Evolutionary conservation across 371 early-diverging fungal species (phyloP), one percentile per base, ranked within the genome.

Genomic region (Mortierella sp.): DNA sequence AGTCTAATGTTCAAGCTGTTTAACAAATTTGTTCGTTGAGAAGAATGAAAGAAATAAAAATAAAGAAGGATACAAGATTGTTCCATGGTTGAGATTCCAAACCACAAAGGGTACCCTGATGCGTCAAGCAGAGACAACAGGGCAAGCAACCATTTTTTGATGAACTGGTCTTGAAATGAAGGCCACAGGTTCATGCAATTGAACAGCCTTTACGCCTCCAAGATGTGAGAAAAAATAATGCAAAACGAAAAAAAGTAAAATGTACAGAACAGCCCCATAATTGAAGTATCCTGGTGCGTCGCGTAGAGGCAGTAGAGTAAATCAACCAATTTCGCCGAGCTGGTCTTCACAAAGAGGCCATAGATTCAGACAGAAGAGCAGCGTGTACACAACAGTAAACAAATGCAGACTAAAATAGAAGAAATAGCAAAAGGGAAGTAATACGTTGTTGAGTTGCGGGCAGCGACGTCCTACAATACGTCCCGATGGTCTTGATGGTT

Each of bases 71-170:
- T 54, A 54, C 54, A 54, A 14, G 14, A 21, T 14, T 54, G 54
- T 7, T 21, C 54, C 54, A 54, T 65, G 38, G 65, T 13, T 38
- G 38, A 34, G 3, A 65, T 65, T 65, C 65, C 65, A 65, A 65
- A 65, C 38, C 65, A 19, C 38, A 21, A 38, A 38, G 65, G 38
- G 65, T 65, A 65, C 65, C 65, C 65, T 65, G 4, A 2, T 38
- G 38, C 65, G 65, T 65, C 65, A 21, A 34, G 16, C 38, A 65
- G 65, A 65, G 65, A 65, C 38, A 65, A 19, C 38, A 65, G 38
- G 65, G 65, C 38, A 65, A 19, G 38, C 65, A 65, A 14, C 63
- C 63, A 63, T 34, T 63, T 60, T 63, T 34, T 2, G 10, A 16
- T 48, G 54, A 54, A 24, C 24, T 54, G 24, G 54, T 21, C 24